Evolutionary conservation across 345 rosid species (phyloP).

Genomic region (Citropsis articulata): DNA sequence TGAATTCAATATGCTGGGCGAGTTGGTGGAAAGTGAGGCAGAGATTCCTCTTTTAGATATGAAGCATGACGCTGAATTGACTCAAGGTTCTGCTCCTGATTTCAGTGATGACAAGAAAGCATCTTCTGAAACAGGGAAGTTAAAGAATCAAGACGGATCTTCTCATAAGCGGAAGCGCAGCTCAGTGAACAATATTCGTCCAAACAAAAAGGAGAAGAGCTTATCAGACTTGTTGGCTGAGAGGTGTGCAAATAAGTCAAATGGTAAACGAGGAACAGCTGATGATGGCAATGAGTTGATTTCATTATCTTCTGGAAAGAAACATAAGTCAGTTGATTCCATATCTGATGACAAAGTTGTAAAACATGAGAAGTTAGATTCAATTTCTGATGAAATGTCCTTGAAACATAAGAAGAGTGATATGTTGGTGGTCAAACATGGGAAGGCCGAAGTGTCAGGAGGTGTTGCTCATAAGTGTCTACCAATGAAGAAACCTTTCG

Average conservation of each 20-base stretch:
- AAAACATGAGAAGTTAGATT: constrained; percentile 9
- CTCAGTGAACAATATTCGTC: constrained; percentile 23
- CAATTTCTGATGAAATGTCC: constrained; percentile 6
- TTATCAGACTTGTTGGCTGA: constrained; percentile 54
- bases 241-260: constrained; percentile 27
- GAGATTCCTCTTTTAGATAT: constrained; percentile 29
- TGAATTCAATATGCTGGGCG: constrained; percentile 41
- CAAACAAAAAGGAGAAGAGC: constrained; percentile 51
- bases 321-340: constrained; percentile 38
- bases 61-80: constrained; percentile 15
- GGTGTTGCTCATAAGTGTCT: constrained; percentile 23
- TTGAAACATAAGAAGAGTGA: constrained; percentile 20
- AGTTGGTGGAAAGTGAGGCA: constrained; percentile 43
- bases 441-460: constrained; percentile 18
- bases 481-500: constrained; percentile 31
- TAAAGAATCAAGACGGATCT: constrained; percentile 22
- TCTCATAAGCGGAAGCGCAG: constrained; percentile 34
- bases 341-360: constrained; percentile 21
- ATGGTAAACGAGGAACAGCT: constrained; percentile 26
- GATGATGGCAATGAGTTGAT: constrained; percentile 18
- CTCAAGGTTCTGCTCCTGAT: constrained; percentile 21
- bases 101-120: constrained; percentile 24
- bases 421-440: constrained; percentile 21
- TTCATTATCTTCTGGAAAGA: constrained; percentile 30
- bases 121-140: constrained; percentile 28